Conservation (phyloP, 306 rosid species). For the Argentina anserina region DNA sequence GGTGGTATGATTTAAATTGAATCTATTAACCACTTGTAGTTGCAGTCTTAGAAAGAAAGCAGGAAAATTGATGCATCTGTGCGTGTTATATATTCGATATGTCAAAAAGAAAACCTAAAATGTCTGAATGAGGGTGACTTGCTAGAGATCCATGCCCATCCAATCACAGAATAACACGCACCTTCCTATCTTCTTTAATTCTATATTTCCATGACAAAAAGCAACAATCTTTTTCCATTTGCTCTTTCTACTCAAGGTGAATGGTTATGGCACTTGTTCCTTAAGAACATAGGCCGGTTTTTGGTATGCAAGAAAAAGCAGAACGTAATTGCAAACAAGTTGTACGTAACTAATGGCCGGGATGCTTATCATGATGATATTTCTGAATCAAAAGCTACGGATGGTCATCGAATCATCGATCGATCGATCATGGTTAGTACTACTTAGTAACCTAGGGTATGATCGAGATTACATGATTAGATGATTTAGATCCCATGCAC, state of each 20-base stretch:
- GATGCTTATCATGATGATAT: not conserved
- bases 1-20: not conserved
- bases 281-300: conserved; percentile 32
- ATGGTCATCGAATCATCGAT: not conserved
- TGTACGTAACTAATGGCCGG: not conserved
- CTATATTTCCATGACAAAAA: conserved; percentile 36
- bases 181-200: not conserved
- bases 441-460: no score
- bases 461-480: no score
- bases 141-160: not conserved
- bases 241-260: conserved; percentile 28
- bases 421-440: not conserved
- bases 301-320: not conserved
- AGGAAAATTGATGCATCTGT: not conserved
- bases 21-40: not conserved
- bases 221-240: conserved; percentile 21
- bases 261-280: conserved; percentile 37
- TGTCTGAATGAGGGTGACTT: not conserved
- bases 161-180: not conserved
- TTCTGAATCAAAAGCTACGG: not conserved
- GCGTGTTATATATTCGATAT: not conserved
- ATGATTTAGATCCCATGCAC: no score
- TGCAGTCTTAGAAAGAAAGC: not conserved
- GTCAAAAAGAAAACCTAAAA: not conserved
- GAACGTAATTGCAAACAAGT: not conserved